phyloP scores from a whole-genome alignment of 768 basidiomycete species.

The Phylloporus arenicola region DNA sequence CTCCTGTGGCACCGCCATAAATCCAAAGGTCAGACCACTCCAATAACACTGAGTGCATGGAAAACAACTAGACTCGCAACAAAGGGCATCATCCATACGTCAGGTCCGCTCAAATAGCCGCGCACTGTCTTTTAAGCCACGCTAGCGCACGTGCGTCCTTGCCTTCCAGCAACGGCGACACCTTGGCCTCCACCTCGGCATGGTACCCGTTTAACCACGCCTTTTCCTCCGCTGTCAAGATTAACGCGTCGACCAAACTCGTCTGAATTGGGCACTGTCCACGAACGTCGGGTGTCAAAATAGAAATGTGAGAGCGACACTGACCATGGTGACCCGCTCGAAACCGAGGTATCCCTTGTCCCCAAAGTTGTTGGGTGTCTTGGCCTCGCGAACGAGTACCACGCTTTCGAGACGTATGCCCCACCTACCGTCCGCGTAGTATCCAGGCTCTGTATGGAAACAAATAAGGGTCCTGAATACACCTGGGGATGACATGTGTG shows the following conservation, averaged over 20 bases:
- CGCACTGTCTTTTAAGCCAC: conserved; percentile 21
- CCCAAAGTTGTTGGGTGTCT: conserved; percentile 78
- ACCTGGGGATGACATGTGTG: background rate
- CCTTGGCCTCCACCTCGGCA: conserved; percentile 51
- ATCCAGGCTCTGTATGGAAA: conserved; percentile 66
- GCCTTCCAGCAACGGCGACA: conserved; percentile 49
- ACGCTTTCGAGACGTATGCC: conserved; percentile 94
- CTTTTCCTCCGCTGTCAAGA: conserved; percentile 66
- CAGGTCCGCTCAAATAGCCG: background rate
- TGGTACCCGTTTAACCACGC: conserved; percentile 86
- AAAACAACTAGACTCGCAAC: background rate
- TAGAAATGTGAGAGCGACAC: conserved; percentile 17
- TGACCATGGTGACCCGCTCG: conserved; percentile 83
- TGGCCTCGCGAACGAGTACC: conserved; percentile 64
- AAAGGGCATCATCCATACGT: background rate
- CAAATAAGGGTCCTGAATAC: background rate
- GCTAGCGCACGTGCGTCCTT: conserved; percentile 28
- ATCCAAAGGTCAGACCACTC: background rate
- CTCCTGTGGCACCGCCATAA: background rate
- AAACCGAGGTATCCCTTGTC: conserved; percentile 77
- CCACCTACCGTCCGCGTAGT: conserved; percentile 84
- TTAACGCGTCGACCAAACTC: conserved; percentile 59
- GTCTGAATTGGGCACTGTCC: conserved; percentile 77
- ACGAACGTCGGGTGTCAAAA: background rate
- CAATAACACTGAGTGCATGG: background rate